Percentiles rank a stretch among this genome's conserved stretches.
phyloP scores from a whole-genome alignment of 192 early-diverging fungal species.

The Allomyces macrogynus region DNA sequence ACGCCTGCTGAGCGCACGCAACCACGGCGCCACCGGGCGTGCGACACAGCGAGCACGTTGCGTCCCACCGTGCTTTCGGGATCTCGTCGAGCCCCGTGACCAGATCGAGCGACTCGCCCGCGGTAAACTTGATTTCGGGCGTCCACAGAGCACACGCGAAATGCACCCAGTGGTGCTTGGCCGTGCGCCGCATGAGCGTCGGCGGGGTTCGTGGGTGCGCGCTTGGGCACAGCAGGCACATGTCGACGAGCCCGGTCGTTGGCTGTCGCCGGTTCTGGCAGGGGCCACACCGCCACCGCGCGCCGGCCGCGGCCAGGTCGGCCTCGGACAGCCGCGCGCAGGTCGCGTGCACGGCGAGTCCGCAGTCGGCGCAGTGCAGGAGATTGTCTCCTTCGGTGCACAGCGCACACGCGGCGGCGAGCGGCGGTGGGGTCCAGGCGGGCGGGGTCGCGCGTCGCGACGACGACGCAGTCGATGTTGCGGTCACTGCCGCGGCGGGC shows the following conservation, averaged over 20 bases:
- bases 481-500: too few species aligned
- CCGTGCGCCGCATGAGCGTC: neutral
- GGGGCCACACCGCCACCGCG: neutral
- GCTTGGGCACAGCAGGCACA: neutral
- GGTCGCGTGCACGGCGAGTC: too few species aligned
- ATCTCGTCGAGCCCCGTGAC: neutral
- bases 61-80: neutral
- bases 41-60: neutral
- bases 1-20: neutral
- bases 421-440: too few species aligned
- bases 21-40: neutral
- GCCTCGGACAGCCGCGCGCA: too few species aligned
- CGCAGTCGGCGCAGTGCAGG: too few species aligned
- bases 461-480: too few species aligned
- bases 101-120: neutral
- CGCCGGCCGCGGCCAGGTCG: too few species aligned
- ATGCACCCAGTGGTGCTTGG: neutral
- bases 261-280: neutral
- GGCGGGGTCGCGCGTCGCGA: too few species aligned
- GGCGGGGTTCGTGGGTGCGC: neutral
- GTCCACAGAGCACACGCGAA: neutral
- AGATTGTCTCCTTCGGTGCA: too few species aligned
- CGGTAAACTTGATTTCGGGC: neutral
- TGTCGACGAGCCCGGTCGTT: neutral
- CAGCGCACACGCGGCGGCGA: too few species aligned